A percentile compares a stretch with the other conserved stretches of the same genome.
These are phyloP conservation scores for Bullera alba DNA, from an alignment of 768 basidiomycete species.

Conservation along the genomic window DNA sequence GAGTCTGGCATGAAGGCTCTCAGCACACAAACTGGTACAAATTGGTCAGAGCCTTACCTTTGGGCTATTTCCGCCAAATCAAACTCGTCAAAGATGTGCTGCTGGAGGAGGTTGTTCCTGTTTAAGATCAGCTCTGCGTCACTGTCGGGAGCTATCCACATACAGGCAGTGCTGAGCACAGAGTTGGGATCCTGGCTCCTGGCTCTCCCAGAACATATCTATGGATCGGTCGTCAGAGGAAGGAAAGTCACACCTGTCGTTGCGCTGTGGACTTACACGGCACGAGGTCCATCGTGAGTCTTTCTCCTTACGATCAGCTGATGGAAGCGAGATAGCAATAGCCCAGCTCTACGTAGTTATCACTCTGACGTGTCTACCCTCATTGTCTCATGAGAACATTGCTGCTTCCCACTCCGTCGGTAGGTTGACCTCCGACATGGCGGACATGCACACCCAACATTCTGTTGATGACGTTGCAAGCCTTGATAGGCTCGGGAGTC, in stretches of 20 bases:
- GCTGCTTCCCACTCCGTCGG: no score
- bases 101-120: slow-evolving; percentile 43
- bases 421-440: no score
- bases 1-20: slow-evolving; percentile 15
- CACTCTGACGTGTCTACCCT: no score
- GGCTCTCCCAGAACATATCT: slow-evolving; percentile 40
- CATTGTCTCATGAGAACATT: no score
- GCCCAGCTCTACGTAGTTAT: no score
- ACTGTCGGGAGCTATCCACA: not conserved
- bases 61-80: slow-evolving; percentile 44
- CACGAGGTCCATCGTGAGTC: slow-evolving; percentile 6
- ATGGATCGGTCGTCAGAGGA: not conserved
- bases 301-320: no score
- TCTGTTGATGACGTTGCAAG: no score
- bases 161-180: slow-evolving; percentile 43
- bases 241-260: not conserved
- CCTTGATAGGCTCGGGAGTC: no score
- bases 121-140: not conserved
- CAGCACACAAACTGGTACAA: not conserved
- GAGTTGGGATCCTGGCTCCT: slow-evolving; percentile 37
- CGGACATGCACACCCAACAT: no score
- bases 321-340: no score
- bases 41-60: slow-evolving; percentile 20
- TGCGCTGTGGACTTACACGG: slow-evolving; percentile 1
- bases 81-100: slow-evolving; percentile 38